Percentiles rank a stretch among this genome's conserved stretches.
phyloP scores from a whole-genome alignment of 2,329 filamentous ascomycete species.

The Zasmidium angulare region DNA sequence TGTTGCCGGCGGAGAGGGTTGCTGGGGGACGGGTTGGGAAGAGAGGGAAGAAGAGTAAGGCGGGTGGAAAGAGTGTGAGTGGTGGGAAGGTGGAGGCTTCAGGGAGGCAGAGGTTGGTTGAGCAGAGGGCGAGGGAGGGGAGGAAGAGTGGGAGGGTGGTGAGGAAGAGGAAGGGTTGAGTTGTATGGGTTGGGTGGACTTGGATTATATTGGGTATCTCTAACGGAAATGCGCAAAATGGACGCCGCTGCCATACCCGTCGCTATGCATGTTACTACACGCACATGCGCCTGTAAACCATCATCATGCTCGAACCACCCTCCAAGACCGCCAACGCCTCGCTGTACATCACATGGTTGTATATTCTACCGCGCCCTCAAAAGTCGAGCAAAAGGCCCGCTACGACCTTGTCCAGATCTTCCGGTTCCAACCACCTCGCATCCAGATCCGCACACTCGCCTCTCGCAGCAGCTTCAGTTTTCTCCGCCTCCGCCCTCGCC shows the following conservation, averaged over 20 bases:
- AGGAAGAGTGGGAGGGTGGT: slow-evolving; percentile 11
- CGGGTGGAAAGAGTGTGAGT: slow-evolving; percentile 1
- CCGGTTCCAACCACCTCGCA: slow-evolving; percentile 61
- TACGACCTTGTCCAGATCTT: slow-evolving; percentile 85
- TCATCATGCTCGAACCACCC: too few relatives aligned
- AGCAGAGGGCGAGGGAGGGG: slow-evolving; percentile 10
- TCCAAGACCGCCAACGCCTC: too few relatives aligned
- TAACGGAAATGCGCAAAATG: not conserved
- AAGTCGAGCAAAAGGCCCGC: slow-evolving; percentile 86
- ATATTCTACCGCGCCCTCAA: slow-evolving; percentile 41
- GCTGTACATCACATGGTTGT: not conserved
- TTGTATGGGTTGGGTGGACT: too few relatives aligned
- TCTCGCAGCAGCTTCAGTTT: slow-evolving; percentile 44
- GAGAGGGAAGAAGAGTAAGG: slow-evolving; percentile 16
- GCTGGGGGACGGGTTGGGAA: slow-evolving; percentile 15
- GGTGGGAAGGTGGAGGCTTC: slow-evolving; percentile 11
- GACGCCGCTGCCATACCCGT: not conserved
- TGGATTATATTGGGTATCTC: too few relatives aligned
- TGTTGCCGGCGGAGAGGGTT: slow-evolving; percentile 10
- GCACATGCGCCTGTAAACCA: too few relatives aligned
- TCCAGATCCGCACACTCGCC: slow-evolving; percentile 32
- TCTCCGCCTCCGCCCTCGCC: slow-evolving; percentile 72
- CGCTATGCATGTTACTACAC: too few relatives aligned
- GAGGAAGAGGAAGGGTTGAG: slow-evolving; percentile 13
- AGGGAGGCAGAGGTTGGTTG: slow-evolving; percentile 20